A percentile compares a stretch with the other conserved stretches of the same genome.
Conservation (phyloP, 768 basidiomycete genomes). For the Kwoniella sp. region DNA sequence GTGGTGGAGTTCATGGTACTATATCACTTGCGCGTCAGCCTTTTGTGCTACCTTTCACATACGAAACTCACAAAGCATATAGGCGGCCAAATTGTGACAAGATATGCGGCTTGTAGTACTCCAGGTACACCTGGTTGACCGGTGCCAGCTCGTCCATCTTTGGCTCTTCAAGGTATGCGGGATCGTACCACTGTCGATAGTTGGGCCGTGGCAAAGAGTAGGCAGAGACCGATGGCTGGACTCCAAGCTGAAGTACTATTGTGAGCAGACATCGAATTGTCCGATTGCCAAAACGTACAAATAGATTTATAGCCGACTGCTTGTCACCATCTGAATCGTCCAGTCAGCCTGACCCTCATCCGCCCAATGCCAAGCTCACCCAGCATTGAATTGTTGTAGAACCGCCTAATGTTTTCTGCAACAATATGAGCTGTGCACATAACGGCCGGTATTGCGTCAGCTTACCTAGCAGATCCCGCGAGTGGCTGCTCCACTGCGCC, state of each 20-base stretch:
- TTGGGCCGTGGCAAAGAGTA: slow-evolving; percentile 60
- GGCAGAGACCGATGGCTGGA: slow-evolving; percentile 37
- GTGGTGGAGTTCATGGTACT: slow-evolving; percentile 50
- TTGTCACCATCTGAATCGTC: slow-evolving; percentile 77
- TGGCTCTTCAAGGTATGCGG: slow-evolving; percentile 51
- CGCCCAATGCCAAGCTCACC: slow-evolving; percentile 58
- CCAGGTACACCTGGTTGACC: slow-evolving; percentile 58
- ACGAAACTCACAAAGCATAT: slow-evolving; percentile 42
- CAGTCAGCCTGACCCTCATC: neutral
- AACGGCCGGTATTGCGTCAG: neutral
- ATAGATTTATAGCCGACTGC: slow-evolving; percentile 95
- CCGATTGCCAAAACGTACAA: slow-evolving; percentile 75
- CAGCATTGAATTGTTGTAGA: slow-evolving; percentile 88
- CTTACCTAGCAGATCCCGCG: slow-evolving; percentile 66
- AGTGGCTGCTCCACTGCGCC: slow-evolving; percentile 97
- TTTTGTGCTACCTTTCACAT: too few relatives aligned
- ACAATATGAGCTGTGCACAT: neutral
- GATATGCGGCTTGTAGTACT: slow-evolving; percentile 64
- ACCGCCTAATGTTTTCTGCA: slow-evolving; percentile 79
- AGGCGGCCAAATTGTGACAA: slow-evolving; percentile 48
- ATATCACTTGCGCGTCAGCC: too few relatives aligned
- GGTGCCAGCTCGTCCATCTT: slow-evolving; percentile 55
- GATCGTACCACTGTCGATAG: slow-evolving; percentile 80
- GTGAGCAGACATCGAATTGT: too few relatives aligned
- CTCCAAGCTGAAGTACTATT: slow-evolving; percentile 21